These are phyloP conservation scores for Fusarium duplospermum DNA, from an alignment of 2,329 filamentous ascomycete species.

Conservation along the genomic window DNA sequence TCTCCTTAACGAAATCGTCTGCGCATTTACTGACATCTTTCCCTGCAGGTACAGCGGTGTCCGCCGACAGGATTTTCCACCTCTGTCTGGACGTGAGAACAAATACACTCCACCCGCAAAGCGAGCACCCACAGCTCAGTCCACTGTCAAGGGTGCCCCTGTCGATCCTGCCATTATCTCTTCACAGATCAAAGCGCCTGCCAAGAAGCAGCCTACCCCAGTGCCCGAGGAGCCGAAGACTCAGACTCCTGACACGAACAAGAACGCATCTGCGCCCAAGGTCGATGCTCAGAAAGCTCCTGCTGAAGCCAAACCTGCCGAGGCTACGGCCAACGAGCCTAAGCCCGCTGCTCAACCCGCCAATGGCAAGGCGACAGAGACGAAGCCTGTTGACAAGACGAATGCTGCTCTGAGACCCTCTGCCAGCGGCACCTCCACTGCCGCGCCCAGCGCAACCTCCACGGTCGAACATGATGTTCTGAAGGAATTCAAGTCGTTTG, in stretches of 20 bases:
- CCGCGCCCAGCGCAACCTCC: constrained; percentile 65
- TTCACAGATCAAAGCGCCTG: constrained; percentile 72
- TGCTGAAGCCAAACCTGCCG: constrained; percentile 45
- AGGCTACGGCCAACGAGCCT: constrained; percentile 35
- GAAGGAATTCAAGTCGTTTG: constrained; percentile 73
- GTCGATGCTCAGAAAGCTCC: constrained; percentile 41
- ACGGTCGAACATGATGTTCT: constrained; percentile 73
- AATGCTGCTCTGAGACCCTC: constrained; percentile 46
- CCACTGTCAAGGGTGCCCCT: constrained; percentile 80
- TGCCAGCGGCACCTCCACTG: constrained; percentile 53
- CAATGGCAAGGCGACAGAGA: constrained; percentile 48
- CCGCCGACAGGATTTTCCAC: constrained; percentile 77
- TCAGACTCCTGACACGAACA: constrained; percentile 40
- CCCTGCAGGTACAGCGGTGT: constrained; percentile 86
- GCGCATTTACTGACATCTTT: constrained; percentile 30
- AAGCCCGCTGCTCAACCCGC: constrained; percentile 48
- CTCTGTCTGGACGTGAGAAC: constrained; percentile 68
- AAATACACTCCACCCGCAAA: constrained; percentile 94
- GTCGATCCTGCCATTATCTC: constrained; percentile 93
- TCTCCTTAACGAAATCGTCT: background rate
- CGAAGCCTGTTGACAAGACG: constrained; percentile 45
- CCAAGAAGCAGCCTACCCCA: constrained; percentile 51
- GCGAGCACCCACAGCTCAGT: constrained; percentile 79
- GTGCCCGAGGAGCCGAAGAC: constrained; percentile 42
- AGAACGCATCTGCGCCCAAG: constrained; percentile 48